A percentile compares a stretch with the other conserved stretches of the same genome.
These are phyloP conservation scores for Fusarium begoniae DNA, from an alignment of 2,329 filamentous ascomycete genomes.

Conservation along the genomic window DNA sequence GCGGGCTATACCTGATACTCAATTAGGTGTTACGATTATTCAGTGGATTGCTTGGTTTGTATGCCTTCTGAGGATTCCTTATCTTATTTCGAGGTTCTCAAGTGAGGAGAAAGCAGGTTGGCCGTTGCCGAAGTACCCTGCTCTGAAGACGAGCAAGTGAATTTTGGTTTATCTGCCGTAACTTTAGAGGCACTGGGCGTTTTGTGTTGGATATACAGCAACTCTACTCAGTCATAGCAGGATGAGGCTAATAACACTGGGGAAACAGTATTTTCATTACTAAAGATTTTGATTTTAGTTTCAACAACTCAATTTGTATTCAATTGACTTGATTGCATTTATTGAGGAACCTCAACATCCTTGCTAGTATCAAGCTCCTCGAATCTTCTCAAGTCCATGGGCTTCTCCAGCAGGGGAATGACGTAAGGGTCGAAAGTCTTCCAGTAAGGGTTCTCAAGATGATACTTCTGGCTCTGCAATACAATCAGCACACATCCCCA, in stretches of 20 bases:
- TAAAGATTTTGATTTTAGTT: background rate
- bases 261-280: background rate
- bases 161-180: rapidly evolving
- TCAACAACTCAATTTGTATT: background rate
- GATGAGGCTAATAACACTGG: background rate
- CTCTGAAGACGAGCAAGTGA: background rate
- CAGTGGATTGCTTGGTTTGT: constrained; percentile 24
- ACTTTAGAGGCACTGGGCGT: rapidly evolving
- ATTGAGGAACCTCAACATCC: constrained; percentile 53
- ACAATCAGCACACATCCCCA: background rate
- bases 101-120: constrained; percentile 27
- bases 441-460: constrained; percentile 77
- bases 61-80: constrained; percentile 13
- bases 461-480: constrained; percentile 65
- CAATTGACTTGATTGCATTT: background rate
- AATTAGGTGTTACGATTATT: constrained; percentile 11
- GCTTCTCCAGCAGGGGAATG: constrained; percentile 70
- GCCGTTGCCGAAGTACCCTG: constrained; percentile 19
- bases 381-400: constrained; percentile 74
- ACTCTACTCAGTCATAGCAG: background rate
- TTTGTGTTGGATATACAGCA: background rate
- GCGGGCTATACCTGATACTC: constrained; percentile 7
- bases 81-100: constrained; percentile 17
- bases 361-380: constrained; percentile 71
- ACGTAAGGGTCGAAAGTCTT: constrained; percentile 81